Evolutionary conservation across 78 protist species (phyloP).

Genomic region (Dictyostelium firmibasis): DNA sequence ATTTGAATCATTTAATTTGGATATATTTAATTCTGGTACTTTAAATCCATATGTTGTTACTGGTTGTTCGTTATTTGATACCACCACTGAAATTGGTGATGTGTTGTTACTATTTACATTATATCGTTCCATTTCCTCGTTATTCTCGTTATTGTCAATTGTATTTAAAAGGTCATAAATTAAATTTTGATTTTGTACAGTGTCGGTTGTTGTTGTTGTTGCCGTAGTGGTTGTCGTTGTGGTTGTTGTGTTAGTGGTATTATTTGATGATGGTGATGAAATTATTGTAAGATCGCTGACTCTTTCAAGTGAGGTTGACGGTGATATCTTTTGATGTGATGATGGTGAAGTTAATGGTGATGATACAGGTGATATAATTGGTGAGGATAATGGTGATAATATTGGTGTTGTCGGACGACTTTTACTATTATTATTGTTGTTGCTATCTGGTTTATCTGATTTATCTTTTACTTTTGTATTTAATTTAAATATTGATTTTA

Average conservation of each 20-base stretch:
- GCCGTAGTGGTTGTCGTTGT: neutral
- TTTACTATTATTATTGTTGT: neutral
- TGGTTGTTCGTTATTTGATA: neutral
- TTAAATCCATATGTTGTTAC: neutral
- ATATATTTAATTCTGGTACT: conserved; percentile 27
- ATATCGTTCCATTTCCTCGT: neutral
- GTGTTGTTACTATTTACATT: conserved; percentile 1
- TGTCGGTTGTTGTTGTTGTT: neutral
- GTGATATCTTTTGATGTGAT: neutral
- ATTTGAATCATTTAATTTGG: neutral
- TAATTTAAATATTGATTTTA: conserved; percentile 10
- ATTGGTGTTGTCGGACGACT: neutral
- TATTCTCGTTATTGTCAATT: neutral
- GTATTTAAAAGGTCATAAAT: conserved; percentile 14
- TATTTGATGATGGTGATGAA: neutral
- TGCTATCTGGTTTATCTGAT: neutral
- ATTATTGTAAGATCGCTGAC: neutral
- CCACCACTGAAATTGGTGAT: neutral
- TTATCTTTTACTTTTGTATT: neutral
- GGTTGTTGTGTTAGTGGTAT: no score
- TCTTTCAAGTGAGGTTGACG: neutral
- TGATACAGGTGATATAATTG: neutral
- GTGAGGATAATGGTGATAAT: neutral
- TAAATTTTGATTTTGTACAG: neutral
- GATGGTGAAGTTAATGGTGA: neutral